These are phyloP conservation scores for Claviceps sp. DNA, from an alignment of 2,329 filamentous ascomycete species.

Conservation along the genomic window DNA sequence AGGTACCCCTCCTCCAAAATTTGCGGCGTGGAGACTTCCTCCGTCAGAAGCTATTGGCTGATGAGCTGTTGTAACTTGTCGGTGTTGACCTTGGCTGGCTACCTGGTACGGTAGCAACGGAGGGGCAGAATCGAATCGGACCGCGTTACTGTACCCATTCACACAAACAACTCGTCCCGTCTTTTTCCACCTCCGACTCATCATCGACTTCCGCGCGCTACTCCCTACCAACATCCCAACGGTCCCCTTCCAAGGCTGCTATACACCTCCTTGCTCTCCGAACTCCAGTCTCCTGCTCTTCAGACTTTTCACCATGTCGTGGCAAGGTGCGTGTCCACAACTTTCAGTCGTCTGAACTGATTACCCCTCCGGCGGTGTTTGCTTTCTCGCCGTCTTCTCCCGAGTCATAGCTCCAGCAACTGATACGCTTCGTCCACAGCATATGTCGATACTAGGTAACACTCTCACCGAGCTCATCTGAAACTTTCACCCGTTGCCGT, in stretches of 20 bases:
- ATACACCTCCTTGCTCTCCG: conserved; percentile 1
- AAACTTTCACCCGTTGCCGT: not conserved
- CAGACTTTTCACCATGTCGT: conserved; percentile 44
- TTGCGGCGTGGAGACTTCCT: conserved; percentile 6
- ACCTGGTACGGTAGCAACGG: conserved; percentile 1
- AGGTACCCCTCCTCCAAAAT: conserved; percentile 10
- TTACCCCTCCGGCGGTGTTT: not conserved
- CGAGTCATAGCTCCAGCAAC: conserved; percentile 3
- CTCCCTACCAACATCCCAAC: not conserved
- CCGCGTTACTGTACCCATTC: conserved; percentile 1
- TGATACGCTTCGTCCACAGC: conserved; percentile 21
- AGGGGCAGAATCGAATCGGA: not conserved
- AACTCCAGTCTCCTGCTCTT: not conserved
- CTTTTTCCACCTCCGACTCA: not conserved
- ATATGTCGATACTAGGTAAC: conserved; percentile 39
- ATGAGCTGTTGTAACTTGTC: conserved; percentile 1
- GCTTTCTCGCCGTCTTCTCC: conserved; percentile 11
- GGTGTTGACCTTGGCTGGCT: not conserved
- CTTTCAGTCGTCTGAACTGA: conserved; percentile 2
- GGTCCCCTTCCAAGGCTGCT: conserved; percentile 2
- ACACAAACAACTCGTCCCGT: conserved; percentile 2
- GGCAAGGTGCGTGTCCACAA: conserved; percentile 47
- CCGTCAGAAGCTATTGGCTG: conserved; percentile 2
- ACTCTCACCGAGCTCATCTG: not conserved
- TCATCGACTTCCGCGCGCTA: not conserved